phyloP scores from a whole-genome alignment of 352 stramenopile species.

The Pythium dissimile region DNA sequence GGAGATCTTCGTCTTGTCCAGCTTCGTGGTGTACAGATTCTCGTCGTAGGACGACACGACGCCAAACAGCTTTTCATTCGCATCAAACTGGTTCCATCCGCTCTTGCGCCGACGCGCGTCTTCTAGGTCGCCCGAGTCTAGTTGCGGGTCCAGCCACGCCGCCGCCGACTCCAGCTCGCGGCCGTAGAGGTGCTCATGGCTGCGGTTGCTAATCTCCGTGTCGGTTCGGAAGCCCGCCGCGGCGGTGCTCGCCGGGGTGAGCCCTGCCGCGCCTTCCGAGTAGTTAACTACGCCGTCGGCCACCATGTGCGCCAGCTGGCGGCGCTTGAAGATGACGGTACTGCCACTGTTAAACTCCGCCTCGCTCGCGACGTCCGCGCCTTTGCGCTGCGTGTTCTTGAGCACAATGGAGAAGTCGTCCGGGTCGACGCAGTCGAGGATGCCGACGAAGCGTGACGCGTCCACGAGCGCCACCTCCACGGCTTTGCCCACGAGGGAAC shows the following conservation, averaged over 20 bases:
- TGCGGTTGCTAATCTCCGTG: constrained; percentile 86
- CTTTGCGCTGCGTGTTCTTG: constrained; percentile 65
- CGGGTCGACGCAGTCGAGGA: constrained; percentile 80
- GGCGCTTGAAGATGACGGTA: constrained; percentile 71
- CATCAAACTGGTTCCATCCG: constrained; percentile 96
- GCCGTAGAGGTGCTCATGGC: constrained; percentile 64
- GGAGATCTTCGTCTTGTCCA: constrained; percentile 93
- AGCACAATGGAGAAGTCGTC: constrained; percentile 83
- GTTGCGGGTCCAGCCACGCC: constrained; percentile 78
- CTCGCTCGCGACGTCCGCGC: constrained; percentile 10
- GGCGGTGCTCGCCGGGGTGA: constrained; percentile 5
- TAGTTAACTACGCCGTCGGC: constrained; percentile 64
- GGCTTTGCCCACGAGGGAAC: constrained; percentile 72
- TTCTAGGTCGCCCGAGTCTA: constrained; percentile 76
- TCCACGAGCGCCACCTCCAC: constrained; percentile 68
- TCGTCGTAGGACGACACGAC: constrained; percentile 96
- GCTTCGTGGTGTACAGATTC: constrained; percentile 97
- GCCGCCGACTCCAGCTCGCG: constrained; percentile 61
- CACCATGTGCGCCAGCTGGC: constrained; percentile 60
- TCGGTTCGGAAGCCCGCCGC: constrained; percentile 74
- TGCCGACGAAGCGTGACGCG: constrained; percentile 56
- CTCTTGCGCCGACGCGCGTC: constrained; percentile 47
- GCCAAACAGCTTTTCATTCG: constrained; percentile 95
- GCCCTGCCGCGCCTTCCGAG: constrained; percentile 37
- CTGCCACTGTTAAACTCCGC: constrained; percentile 65